Percentiles rank a stretch among this genome's conserved stretches.
These are phyloP conservation scores for Yamadazyma dendronema DNA, from an alignment of 1,139 yeast genomes.

Conservation along the genomic window DNA sequence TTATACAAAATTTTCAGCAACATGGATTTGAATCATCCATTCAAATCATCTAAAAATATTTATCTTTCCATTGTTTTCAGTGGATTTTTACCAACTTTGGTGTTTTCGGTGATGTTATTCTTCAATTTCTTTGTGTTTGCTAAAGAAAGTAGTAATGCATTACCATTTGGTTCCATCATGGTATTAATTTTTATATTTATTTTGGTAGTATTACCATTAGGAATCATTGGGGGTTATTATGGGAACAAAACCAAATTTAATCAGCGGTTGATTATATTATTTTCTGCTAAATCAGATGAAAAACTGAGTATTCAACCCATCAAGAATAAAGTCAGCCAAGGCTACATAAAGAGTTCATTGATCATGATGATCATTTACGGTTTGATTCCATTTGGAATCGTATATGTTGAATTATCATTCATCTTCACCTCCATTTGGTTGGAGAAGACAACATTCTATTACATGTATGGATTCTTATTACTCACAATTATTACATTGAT, in stretches of 20 bases:
- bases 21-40: conserved; percentile 26
- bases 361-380: conserved; percentile 48
- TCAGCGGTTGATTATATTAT: conserved; percentile 12
- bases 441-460: conserved; percentile 75
- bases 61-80: conserved; percentile 53
- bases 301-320: neutral
- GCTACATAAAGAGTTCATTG: conserved; percentile 20
- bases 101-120: conserved; percentile 51
- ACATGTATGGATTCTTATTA: conserved; percentile 75
- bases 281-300: conserved; percentile 6
- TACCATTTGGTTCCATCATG: conserved; percentile 75
- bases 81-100: conserved; percentile 58
- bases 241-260: conserved; percentile 45
- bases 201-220: conserved; percentile 69
- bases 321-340: neutral
- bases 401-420: conserved; percentile 73
- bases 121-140: conserved; percentile 76
- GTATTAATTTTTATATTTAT: conserved; percentile 57
- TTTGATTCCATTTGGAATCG: conserved; percentile 73
- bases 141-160: conserved; percentile 69
- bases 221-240: conserved; percentile 64
- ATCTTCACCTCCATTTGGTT: conserved; percentile 78
- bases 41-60: conserved; percentile 16
- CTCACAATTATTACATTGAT: conserved; percentile 59
- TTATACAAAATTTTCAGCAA: conserved; percentile 54